Conservation (phyloP, 805 yeast genomes). For the Sugiyamaella mastotermitis region DNA sequence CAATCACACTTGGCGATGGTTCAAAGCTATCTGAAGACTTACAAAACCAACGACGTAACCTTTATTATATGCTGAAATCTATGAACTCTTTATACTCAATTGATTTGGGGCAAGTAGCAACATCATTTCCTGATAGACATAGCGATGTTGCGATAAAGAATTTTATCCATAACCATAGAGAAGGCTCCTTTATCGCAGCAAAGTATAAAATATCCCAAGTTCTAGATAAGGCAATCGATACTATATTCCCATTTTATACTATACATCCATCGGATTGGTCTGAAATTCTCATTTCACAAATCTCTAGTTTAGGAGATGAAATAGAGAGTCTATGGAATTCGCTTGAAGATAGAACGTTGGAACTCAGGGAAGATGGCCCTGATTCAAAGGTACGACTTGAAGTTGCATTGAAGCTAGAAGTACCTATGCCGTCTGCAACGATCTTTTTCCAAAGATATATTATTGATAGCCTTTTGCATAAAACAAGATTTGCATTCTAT, state of each 20-base stretch:
- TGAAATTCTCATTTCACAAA: too few species aligned
- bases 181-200: constrained; percentile 4
- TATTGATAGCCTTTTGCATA: constrained; percentile 14
- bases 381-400: constrained; percentile 6
- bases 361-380: too few species aligned
- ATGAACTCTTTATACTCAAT: constrained; percentile 9
- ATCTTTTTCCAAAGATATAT: constrained; percentile 10
- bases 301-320: too few species aligned
- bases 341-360: too few species aligned
- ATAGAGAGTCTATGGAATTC: too few species aligned
- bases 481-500: constrained; percentile 9
- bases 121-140: too few species aligned
- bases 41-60: constrained; percentile 4
- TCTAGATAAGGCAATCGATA: constrained; percentile 4
- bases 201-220: constrained; percentile 6
- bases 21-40: neutral
- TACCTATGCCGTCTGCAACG: constrained; percentile 7
- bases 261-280: too few species aligned
- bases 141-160: too few species aligned
- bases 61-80: constrained; percentile 5
- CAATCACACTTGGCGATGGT: too few species aligned
- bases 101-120: constrained; percentile 14
- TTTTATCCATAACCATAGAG: too few species aligned
- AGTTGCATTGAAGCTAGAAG: constrained; percentile 8
- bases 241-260: constrained; percentile 5